Evolutionary conservation across 352 stramenopile genomes (phyloP), one percentile per base, ranked within the genome.

Genomic region (Phytophthora europaea): DNA sequence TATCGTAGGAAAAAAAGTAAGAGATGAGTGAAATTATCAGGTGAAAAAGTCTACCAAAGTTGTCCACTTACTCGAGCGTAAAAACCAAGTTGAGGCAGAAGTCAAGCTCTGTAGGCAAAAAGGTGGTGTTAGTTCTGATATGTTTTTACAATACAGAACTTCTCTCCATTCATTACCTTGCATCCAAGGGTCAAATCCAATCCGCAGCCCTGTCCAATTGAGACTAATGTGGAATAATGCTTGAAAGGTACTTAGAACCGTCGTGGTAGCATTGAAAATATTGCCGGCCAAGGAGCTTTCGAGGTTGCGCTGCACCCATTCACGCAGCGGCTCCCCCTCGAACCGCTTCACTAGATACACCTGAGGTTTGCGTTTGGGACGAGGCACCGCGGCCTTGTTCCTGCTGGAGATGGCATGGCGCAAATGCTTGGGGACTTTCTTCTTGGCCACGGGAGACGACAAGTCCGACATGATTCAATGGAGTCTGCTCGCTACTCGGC

Each of bases 261-360:
- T 81, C 73, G 91, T 89, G 7, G 73, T 54, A 2, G 67, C 40
- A 16, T 85, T 75, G 26, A 88, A 70, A 36, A 78, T 38, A 54
- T 64, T 89, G 15, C 81, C 85, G 6, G 74, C 79, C 12, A 83
- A 80, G 31, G 86, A 91, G 36, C 87, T 87, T 68, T 93, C 84
- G 10, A 94, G 81, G 52, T 92, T 95, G 47, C 88, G 85, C 31
- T 92, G 85, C 53, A 92, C 75, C 83, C 84, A 95, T 50, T 91
- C 82, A 18, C 84, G 86, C 15, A 88, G 53, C 2, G 70, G 70
- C 58, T 95, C 88, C 15, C 76, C 87, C 1, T 72, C 67, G 26
- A 76, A 71, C 34, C 80, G 73, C 31, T 70, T 52, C 47, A 81
- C 73, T 33, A 88, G 72, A 61, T 80, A 75, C 6, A 79, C 62